A percentile compares a stretch with the other conserved stretches of the same genome.
These are phyloP conservation scores for Hippophae gyantsensis DNA, from an alignment of 306 rosid species.

Conservation along the genomic window DNA sequence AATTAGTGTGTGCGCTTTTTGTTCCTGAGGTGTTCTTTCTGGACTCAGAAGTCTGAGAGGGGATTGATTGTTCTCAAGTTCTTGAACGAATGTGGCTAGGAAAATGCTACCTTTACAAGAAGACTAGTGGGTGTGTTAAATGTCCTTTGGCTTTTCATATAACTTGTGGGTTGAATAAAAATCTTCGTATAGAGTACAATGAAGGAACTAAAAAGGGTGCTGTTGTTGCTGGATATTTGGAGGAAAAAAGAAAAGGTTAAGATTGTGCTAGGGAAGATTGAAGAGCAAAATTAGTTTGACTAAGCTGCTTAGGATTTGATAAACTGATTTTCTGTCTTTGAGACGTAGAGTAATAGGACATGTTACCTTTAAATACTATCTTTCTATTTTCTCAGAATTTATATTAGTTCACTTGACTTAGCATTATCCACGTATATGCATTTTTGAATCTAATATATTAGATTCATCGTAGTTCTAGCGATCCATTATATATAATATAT, in stretches of 20 bases:
- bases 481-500: too few species aligned
- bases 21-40: constrained; percentile 75
- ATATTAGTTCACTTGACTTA: too few species aligned
- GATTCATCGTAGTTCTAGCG: too few species aligned
- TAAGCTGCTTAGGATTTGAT: too few species aligned
- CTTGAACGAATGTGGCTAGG: constrained; percentile 48
- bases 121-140: constrained; percentile 39
- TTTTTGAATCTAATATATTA: too few species aligned
- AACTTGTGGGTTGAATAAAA: constrained; percentile 60
- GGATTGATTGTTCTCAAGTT: constrained; percentile 60
- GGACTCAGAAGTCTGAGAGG: constrained; percentile 71
- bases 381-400: too few species aligned
- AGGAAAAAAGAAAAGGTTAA: constrained; percentile 56
- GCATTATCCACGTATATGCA: too few species aligned
- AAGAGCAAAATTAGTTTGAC: too few species aligned
- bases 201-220: constrained; percentile 52
- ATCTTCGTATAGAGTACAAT: constrained; percentile 54
- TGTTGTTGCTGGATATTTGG: constrained; percentile 78
- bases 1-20: constrained; percentile 42
- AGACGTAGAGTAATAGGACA: too few species aligned
- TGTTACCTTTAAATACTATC: too few species aligned
- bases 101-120: constrained; percentile 47
- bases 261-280: constrained; percentile 59
- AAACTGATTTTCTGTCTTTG: too few species aligned
- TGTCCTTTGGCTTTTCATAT: constrained; percentile 62